phyloP scores from a whole-genome alignment of 2,329 filamentous ascomycete genomes.

The Neofusicoccum sp. region DNA sequence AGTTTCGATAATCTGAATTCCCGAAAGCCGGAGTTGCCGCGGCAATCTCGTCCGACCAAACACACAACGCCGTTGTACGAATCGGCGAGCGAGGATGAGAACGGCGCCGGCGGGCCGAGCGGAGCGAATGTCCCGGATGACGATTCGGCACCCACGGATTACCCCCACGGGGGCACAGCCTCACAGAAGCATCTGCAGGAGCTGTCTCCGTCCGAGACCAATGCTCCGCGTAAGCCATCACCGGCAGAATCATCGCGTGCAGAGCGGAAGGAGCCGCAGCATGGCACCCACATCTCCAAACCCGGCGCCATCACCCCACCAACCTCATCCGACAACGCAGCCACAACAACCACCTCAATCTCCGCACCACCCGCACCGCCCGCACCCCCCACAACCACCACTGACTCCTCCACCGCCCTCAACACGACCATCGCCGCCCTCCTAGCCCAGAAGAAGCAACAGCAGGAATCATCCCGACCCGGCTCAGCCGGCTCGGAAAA shows the following conservation, averaged over 20 bases:
- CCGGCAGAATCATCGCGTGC: background rate
- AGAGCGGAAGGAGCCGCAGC: background rate
- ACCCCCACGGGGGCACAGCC: background rate
- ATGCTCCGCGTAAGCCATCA: background rate
- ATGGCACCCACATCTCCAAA: background rate
- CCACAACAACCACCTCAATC: background rate
- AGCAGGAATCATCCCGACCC: background rate
- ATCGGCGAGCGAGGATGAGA: constrained; percentile 10
- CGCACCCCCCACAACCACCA: background rate
- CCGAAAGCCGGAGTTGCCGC: background rate
- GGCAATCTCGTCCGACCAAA: background rate
- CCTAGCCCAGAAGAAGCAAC: constrained; percentile 21
- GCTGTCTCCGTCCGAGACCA: constrained; percentile 5
- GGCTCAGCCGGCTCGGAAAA: background rate
- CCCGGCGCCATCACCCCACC: background rate
- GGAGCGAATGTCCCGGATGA: background rate
- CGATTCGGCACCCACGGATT: constrained; percentile 1
- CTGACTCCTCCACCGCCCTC: constrained; percentile 2
- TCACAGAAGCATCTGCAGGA: constrained; percentile 6
- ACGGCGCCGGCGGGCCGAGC: background rate
- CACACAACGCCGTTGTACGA: constrained; percentile 8
- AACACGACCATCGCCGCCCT: constrained; percentile 22
- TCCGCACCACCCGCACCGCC: background rate
- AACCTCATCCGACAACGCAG: background rate
- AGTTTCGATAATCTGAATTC: background rate